A percentile compares a stretch with the other conserved stretches of the same genome.
These are phyloP conservation scores for Fusarium veterinarium DNA, from an alignment of 2,329 filamentous ascomycete species.

Conservation along the genomic window DNA sequence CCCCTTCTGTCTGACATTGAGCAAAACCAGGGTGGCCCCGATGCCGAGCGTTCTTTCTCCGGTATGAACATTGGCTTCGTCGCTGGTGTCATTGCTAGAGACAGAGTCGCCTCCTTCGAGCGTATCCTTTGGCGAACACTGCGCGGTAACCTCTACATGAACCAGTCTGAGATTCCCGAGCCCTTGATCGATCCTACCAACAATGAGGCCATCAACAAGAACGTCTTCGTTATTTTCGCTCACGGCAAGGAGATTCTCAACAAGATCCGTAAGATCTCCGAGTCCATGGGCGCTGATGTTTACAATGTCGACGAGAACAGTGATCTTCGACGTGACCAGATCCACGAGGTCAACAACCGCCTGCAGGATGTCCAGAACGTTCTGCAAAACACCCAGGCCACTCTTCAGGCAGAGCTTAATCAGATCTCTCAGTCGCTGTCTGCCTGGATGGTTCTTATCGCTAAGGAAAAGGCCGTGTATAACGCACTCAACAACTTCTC, in stretches of 20 bases:
- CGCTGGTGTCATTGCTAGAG: slow-evolving; percentile 91
- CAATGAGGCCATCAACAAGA: slow-evolving; percentile 95
- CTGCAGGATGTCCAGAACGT: slow-evolving; percentile 93
- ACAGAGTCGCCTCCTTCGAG: slow-evolving; percentile 94
- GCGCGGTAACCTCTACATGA: slow-evolving; percentile 99
- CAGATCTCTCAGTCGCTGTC: slow-evolving; percentile 93
- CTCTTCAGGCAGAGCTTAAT: slow-evolving; percentile 89
- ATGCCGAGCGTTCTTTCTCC: slow-evolving; percentile 87
- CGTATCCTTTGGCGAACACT: slow-evolving; percentile 97
- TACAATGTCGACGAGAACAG: slow-evolving; percentile 99
- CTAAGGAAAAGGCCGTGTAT: slow-evolving; percentile 98
- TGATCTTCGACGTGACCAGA: slow-evolving; percentile 93
- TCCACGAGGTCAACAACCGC: slow-evolving; percentile 96
- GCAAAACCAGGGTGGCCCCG: slow-evolving; percentile 75
- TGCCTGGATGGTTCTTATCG: slow-evolving; percentile 96
- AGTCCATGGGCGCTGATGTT: slow-evolving; percentile 93
- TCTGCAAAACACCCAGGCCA: slow-evolving; percentile 92
- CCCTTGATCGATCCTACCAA: slow-evolving; percentile 89
- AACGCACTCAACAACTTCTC: slow-evolving; percentile 96
- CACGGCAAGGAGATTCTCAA: slow-evolving; percentile 98
- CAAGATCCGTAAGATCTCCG: slow-evolving; percentile 99
- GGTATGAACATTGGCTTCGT: slow-evolving; percentile 99
- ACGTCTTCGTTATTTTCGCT: slow-evolving; percentile 99
- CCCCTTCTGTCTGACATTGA: slow-evolving; percentile 94
- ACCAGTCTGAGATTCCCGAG: slow-evolving; percentile 97